Evolutionary conservation across 768 basidiomycete genomes (phyloP).

Genomic region (Russula virescens): DNA sequence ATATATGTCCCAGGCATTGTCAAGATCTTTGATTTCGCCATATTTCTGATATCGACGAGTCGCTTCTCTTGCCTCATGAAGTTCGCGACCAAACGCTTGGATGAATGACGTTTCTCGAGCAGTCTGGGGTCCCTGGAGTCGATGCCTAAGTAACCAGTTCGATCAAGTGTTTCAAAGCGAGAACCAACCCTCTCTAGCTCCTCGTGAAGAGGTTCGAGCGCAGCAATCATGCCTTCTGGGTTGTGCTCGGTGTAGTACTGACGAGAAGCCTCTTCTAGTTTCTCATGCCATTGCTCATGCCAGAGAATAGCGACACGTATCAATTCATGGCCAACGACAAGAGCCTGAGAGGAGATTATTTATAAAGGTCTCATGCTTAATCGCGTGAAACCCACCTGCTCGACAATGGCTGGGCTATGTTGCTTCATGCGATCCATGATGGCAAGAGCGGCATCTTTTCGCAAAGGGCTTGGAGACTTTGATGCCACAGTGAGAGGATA

Average conservation of each 20-base stretch:
- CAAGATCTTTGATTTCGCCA: constrained; percentile 83
- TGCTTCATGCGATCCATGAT: constrained; percentile 95
- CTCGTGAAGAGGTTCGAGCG: constrained; percentile 87
- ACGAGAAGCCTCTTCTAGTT: constrained; percentile 93
- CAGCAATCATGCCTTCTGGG: constrained; percentile 93
- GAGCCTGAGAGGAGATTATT: constrained; percentile 46
- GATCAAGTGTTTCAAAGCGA: not conserved
- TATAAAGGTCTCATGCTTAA: not conserved
- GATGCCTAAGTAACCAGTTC: not conserved
- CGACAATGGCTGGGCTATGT: constrained; percentile 81
- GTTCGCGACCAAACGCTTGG: constrained; percentile 88
- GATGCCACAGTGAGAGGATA: constrained; percentile 95
- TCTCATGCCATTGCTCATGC: constrained; percentile 99
- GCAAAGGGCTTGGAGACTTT: constrained; percentile 81
- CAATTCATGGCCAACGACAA: constrained; percentile 86
- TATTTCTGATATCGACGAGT: constrained; percentile 80
- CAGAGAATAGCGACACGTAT: constrained; percentile 97
- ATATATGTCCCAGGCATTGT: constrained; percentile 99
- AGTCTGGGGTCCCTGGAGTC: constrained; percentile 78
- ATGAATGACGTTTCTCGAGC: constrained; percentile 92
- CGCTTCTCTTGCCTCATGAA: constrained; percentile 88
- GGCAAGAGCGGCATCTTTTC: constrained; percentile 72
- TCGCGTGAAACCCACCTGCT: constrained; percentile 51
- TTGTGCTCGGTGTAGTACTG: constrained; percentile 97
- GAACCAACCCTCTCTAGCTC: constrained; percentile 73